These are phyloP conservation scores for Naganishia sp. DNA, from an alignment of 1,284 basidiomycete species.

Conservation along the genomic window DNA sequence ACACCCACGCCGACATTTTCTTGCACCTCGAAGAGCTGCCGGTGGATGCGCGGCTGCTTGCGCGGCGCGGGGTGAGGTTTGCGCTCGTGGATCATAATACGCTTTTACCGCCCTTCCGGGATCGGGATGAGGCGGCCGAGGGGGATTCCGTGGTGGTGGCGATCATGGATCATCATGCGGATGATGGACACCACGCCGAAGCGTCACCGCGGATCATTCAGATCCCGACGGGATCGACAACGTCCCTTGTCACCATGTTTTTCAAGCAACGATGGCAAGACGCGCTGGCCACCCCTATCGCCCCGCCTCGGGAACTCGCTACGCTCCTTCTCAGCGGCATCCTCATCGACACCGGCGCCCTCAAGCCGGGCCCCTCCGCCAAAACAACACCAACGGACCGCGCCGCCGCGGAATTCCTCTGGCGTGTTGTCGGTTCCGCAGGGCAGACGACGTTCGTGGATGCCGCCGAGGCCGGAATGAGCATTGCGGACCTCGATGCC, in stretches of 20 bases:
- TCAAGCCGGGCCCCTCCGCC: constrained; percentile 64
- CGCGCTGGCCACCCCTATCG: constrained; percentile 30
- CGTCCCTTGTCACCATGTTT: constrained; percentile 69
- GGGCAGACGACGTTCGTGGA: background rate
- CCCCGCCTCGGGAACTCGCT: constrained; percentile 61
- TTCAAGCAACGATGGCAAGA: constrained; percentile 49
- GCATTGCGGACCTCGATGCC: constrained; percentile 8
- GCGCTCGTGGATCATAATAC: constrained; percentile 88
- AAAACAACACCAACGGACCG: constrained; percentile 71
- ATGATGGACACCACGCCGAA: constrained; percentile 67
- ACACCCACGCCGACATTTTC: constrained; percentile 51
- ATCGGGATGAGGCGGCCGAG: constrained; percentile 34
- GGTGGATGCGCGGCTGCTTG: constrained; percentile 53
- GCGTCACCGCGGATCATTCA: constrained; percentile 69
- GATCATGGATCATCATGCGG: constrained; percentile 91
- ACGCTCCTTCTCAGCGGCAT: constrained; percentile 77
- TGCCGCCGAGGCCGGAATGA: background rate
- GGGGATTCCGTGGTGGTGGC: constrained; percentile 66
- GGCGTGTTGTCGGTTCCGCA: constrained; percentile 34
- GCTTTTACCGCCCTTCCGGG: constrained; percentile 61
- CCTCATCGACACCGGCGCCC: constrained; percentile 77
- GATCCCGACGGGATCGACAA: constrained; percentile 68
- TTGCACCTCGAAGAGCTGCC: constrained; percentile 52
- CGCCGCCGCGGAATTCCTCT: constrained; percentile 64
- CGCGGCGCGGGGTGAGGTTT: constrained; percentile 61